These are phyloP conservation scores for Mrakia hoshinonis DNA, from an alignment of 768 basidiomycete genomes.

Conservation along the genomic window DNA sequence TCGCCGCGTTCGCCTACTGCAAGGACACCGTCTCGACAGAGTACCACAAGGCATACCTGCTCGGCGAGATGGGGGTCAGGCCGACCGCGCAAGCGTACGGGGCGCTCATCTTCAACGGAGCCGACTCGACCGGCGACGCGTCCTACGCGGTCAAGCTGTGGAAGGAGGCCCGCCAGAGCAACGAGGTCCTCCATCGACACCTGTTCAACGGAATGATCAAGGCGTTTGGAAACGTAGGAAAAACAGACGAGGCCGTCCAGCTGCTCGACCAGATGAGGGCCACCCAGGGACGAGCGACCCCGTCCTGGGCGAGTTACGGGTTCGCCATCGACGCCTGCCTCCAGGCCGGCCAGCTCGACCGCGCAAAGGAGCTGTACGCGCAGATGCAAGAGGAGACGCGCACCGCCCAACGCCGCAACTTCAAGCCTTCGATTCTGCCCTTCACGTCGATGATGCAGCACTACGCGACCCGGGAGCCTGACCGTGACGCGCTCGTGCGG, in stretches of 20 bases:
- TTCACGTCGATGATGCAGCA: conserved; percentile 6
- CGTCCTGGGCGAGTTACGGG: conserved; percentile 8
- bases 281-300: not conserved
- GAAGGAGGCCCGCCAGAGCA: not conserved
- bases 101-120: conserved; percentile 10
- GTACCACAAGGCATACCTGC: not conserved
- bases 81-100: not conserved
- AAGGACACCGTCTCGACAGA: not conserved
- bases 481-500: not conserved
- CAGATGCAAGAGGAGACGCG: not conserved
- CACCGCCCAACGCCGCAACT: not conserved
- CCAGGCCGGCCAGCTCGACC: not conserved
- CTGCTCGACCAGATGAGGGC: conserved; percentile 2
- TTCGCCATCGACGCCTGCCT: conserved; percentile 7
- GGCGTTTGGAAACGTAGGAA: not conserved
- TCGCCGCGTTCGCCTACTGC: conserved; percentile 10
- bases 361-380: not conserved
- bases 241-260: not conserved
- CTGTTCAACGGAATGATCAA: conserved; percentile 11
- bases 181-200: not conserved
- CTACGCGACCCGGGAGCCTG: not conserved
- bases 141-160: conserved; percentile 6
- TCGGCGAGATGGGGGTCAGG: not conserved
- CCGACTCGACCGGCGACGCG: not conserved
- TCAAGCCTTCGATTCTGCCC: conserved; percentile 13